Base-by-base conservation (phyloP, 805 yeast genomes). In the Lipomyces kockii region DNA sequence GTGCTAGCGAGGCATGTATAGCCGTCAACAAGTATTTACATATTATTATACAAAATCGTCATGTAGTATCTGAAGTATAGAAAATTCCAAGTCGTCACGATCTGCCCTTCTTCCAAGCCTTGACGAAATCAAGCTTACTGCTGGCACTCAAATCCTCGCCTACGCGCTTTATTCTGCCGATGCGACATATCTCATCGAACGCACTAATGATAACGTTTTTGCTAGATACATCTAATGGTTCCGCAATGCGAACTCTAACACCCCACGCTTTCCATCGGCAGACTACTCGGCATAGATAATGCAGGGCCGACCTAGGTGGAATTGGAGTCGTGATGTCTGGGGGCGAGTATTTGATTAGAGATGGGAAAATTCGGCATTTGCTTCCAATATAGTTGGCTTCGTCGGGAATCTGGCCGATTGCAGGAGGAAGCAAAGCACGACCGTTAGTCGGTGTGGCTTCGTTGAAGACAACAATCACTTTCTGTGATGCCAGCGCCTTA, bases 361-460 rank as follows among this genome's bases (percentile, higher is more conserved):
- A 72, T 1, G 80, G 75, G 63, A 65, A 79, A 3, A 75, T 59
- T 9, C 62, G 65, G 32, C 72, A 49, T 14, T 63, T 54, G 8
- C 64, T 64, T 63, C 43, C 66, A 64, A 39, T 12, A 8, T 43
- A 43, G 34, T 49, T n/a, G 37, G 54, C 20, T 20, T 39, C 53
- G 22, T 43, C 49, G 8, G 34, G 55, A 69, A 58, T 25, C 58
- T 62, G 46, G 53, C 35, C 55, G 70, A 3, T 75, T 59, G 46
- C 80, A 79, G 64, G 90, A 84, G 2, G 91, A 68, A 93, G 81
- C 0, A 93, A 75, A 0, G 92, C 87, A 69, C 87, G 87, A 61
- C 96, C 95, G 75, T 93, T 94, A 0, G 97, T 86, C 0, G 97
- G 83, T 0, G 97, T 90, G 0, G 97, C 97, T 54, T 71, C 73